These are phyloP conservation scores for Oxytropis ochrocephala DNA, from an alignment of 306 rosid species.

Conservation along the genomic window DNA sequence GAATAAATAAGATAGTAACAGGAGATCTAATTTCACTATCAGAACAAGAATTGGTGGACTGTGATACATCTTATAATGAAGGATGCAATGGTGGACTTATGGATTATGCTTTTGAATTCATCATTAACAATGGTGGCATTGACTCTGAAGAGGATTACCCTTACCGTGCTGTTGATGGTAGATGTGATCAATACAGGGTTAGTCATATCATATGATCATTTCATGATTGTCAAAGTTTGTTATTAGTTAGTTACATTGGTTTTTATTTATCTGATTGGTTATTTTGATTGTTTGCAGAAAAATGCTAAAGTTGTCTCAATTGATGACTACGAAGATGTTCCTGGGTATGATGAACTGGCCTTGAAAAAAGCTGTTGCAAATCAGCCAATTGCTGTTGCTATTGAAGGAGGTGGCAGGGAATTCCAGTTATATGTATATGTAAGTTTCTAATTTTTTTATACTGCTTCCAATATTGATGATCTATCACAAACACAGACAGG, in stretches of 20 bases:
- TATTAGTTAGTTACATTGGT: not conserved
- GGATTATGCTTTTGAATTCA: slow-evolving; percentile 87
- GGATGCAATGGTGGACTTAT: slow-evolving; percentile 97
- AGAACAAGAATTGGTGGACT: slow-evolving; percentile 92
- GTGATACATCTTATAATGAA: slow-evolving; percentile 68
- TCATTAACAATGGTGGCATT: slow-evolving; percentile 84
- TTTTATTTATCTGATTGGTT: not conserved
- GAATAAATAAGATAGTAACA: slow-evolving; percentile 71
- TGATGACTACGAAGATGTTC: slow-evolving; percentile 71
- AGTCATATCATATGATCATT: not conserved
- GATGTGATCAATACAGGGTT: slow-evolving; percentile 62
- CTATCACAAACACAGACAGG: too few relatives aligned
- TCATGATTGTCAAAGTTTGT: not conserved
- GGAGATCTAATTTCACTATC: slow-evolving; percentile 77
- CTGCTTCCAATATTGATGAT: too few relatives aligned
- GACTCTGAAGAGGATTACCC: slow-evolving; percentile 90
- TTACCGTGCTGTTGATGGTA: slow-evolving; percentile 52
- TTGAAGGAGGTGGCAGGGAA: slow-evolving; percentile 93
- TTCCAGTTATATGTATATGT: slow-evolving; percentile 77
- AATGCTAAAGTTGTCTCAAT: slow-evolving; percentile 81
- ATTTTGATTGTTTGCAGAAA: slow-evolving; percentile 42
- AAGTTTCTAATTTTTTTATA: slow-evolving; percentile 22
- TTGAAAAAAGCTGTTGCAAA: slow-evolving; percentile 66
- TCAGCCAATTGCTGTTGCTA: slow-evolving; percentile 70
- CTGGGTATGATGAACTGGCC: slow-evolving; percentile 52